These are phyloP conservation scores for Yamadazyma olivae DNA, from an alignment of 805 yeast genomes.

Conservation along the genomic window DNA sequence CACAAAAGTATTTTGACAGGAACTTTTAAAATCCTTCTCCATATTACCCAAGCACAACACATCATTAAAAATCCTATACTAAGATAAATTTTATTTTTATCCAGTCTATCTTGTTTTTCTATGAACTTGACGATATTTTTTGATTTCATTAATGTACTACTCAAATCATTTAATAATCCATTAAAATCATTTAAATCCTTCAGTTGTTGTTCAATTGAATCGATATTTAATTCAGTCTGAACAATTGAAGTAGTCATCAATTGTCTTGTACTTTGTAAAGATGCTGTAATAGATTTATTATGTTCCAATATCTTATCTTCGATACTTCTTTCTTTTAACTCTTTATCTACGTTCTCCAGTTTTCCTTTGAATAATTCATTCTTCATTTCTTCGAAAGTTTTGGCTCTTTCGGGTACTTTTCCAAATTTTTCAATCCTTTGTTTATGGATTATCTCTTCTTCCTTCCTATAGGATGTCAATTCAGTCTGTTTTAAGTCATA, in stretches of 20 bases:
- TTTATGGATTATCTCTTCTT: constrained; percentile 26
- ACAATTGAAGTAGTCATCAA: constrained; percentile 47
- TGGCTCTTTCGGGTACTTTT: constrained; percentile 8
- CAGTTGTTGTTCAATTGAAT: constrained; percentile 46
- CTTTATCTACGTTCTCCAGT: constrained; percentile 10
- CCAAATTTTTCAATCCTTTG: constrained; percentile 27
- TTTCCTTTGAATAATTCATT: constrained; percentile 22
- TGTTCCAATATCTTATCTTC: constrained; percentile 44
- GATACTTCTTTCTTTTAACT: constrained; percentile 18
- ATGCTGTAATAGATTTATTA: constrained; percentile 44
- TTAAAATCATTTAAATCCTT: constrained; percentile 39
- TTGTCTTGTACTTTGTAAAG: constrained; percentile 47
- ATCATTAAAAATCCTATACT: constrained; percentile 43
- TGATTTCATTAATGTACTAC: constrained; percentile 38
- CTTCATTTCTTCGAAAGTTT: constrained; percentile 11
- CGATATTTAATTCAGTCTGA: constrained; percentile 50
- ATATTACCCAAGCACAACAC: constrained; percentile 48
- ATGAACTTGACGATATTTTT: constrained; percentile 47
- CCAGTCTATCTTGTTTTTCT: constrained; percentile 49
- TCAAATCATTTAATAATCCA: constrained; percentile 39
- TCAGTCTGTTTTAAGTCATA: constrained; percentile 26
- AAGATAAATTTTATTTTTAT: constrained; percentile 46
- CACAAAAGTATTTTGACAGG: constrained; percentile 46
- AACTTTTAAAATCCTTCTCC: constrained; percentile 44
- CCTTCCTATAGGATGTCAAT: constrained; percentile 21